Base-by-base conservation (phyloP, 805 yeast species). In the Sugiyamaella mastotermitis region DNA sequence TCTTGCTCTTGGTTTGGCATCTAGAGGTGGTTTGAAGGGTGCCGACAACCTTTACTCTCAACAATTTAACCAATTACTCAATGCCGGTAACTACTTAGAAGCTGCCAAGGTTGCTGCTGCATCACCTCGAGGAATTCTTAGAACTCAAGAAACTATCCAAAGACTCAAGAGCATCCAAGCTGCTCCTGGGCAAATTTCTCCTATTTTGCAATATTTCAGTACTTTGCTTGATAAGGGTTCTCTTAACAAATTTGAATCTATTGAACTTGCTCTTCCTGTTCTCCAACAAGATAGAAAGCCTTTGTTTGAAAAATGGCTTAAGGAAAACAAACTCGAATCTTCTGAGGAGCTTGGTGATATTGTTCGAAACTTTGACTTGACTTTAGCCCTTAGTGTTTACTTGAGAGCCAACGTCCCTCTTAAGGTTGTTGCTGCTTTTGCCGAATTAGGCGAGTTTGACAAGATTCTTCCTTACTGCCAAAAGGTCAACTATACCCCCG, bases 91-190 rank as follows among this genome's bases (percentile, higher is more conserved):
- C 60, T 92, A 87, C 57, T 71, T 78, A 40, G 80, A 80, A 52
- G 98, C 98, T 38, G 98, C 97, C 35, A 86, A 86, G 65, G 84
- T 90, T 43, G 98, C 98, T 26, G 97, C 97, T 10, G 80, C 95
- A 26, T 84, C 95, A 11, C 86, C 85, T 40, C 86, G 85, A 55
- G 71, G 71, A 2, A 51, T 66, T 19, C 71, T 92, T 64, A 80
- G 99, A 69, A 88, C 95, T 32, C 94, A 85, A 42, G 94, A 84
- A 47, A 92, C 97, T 17, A 88, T 92, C 58, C 81, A 86, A 64
- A 85, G 86, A 64, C 78, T 92, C 67, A 92, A 90, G 66, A 78
- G 79, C 56, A 71, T 90, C 42, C 94, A 88, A 49, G 83, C 95
- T 5, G 81, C 85, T 46, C 95, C 95, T 31, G 97, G 98, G 29